Evolutionary conservation across 306 rosid species (phyloP), one percentile per base, ranked within the genome.

Genomic region (Canavalia gladiata): DNA sequence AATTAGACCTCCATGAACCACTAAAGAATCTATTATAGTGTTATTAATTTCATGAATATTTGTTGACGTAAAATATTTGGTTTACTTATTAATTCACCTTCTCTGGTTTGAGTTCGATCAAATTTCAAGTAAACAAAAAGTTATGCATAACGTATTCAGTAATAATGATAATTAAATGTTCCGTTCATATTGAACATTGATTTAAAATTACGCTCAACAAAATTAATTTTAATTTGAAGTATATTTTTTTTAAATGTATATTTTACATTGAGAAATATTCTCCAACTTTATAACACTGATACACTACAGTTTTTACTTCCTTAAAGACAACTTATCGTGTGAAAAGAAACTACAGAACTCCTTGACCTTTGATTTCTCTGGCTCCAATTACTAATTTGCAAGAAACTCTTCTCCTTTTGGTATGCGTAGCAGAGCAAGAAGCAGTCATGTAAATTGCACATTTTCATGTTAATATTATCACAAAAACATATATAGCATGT

Each of bases 61-160:
- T 64, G 69, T 62, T 62, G 25, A 30, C 49, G 37, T 39, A 65
- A 65, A 35, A 35, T 39, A 47, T 37, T 37, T 64, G 46, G 49
- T 35, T 63, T 34, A 34, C 68, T 62, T 1, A 9, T 57, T 4
- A 28, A 59, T 9, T 59, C 7, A 1, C 25, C 43, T 60, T 33
- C 67, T 33, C 43, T 9, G 1, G 0, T 35, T 51, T 6, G 1
- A 8, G 1, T 6, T 58, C 28, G 65, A 30, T 29, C 65, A 62
- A 11, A 11, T 62, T 0, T 9, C 25, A 34, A 5, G 42, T 62
- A 33, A 7, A 52, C 2, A 30, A 59, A 59, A 59, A 30, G 2
- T 1, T 7, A 8, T 8, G 41, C 1, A 4, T 29, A 30, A 29
- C 8, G 18, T 18, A 55, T 58, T 29, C 12, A 30, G 65, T 8